Evolutionary conservation across 352 stramenopile species (phyloP).

Genomic region (Globisporangium nunn): DNA sequence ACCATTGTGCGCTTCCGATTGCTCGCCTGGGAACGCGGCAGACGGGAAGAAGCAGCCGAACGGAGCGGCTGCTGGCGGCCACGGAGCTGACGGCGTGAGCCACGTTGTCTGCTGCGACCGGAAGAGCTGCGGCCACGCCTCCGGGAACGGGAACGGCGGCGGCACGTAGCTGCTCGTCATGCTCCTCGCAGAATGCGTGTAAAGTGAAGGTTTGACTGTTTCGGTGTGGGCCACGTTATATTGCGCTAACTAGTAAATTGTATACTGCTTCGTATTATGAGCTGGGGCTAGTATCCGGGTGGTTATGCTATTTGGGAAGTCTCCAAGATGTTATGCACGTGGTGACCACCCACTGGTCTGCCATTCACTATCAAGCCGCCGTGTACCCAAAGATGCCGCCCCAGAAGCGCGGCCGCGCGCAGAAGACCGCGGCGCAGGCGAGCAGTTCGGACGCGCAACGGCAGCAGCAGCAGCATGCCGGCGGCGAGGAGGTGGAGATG

Average conservation of each 20-base stretch:
- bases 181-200: background rate
- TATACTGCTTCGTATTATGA: background rate
- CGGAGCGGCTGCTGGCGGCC: background rate
- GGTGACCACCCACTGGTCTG: background rate
- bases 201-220: background rate
- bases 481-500: slow-evolving; percentile 32
- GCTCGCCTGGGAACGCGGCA: background rate
- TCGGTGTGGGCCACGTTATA: too few species aligned
- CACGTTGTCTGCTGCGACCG: slow-evolving; percentile 32
- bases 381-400: slow-evolving; percentile 17
- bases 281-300: background rate
- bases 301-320: background rate
- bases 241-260: background rate
- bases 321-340: slow-evolving; percentile 4
- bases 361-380: background rate
- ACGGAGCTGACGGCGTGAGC: slow-evolving; percentile 17
- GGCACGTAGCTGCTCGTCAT: slow-evolving; percentile 45
- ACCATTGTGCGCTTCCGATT: background rate
- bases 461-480: slow-evolving; percentile 8
- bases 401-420: slow-evolving; percentile 23
- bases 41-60: background rate
- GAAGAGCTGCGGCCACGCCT: slow-evolving; percentile 50
- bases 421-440: slow-evolving; percentile 12
- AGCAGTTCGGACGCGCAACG: slow-evolving; percentile 7
- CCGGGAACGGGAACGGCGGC: slow-evolving; percentile 74